Evolutionary conservation across 192 early-diverging fungal genomes (phyloP), one percentile per base, ranked within the genome.

Genomic region (Backusella morwellensis): DNA sequence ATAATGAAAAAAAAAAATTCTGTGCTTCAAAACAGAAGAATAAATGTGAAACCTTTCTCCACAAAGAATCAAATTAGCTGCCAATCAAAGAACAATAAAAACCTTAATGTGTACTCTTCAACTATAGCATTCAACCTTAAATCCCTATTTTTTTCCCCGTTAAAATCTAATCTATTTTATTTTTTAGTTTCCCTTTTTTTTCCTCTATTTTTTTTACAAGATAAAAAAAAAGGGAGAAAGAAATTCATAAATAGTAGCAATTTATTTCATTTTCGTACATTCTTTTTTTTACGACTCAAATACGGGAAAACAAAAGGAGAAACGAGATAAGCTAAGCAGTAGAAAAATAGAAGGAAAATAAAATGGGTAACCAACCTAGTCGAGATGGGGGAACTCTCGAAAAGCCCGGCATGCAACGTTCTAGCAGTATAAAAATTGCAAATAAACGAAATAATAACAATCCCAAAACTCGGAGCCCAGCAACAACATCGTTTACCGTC

Each of bases 361-460:
- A 26, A 47, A 75, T 75, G 66, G 74, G 74, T n/a, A 75, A 66
- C 34, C 74, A 75, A 47, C 74, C 63, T n/a, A 75, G 66, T 35
- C 66, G 67, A 68, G 74, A 75, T 21, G 66, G 47, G 47, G 47
- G 66, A 4, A 34, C 23, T 63, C 12, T 26, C 21, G 56, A 63
- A 29, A 29, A 29, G 23, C 26, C 56, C 11, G 26, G 56, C 4
- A 26, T 56, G 19, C 54, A 29, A 15, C 9, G 8, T 9, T 23
- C 54, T 26, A 50, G 7, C 21, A 26, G n/a, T 26, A 59, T 23
- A 23, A 9, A 56, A 56, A 26, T 23, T 56, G 8, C n/a, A 59
- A 59, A 21, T 8, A 59, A 59, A 23, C 56, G 26, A 63, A 63
- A 56, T 56, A 56, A 56, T 21, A 54, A 29, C n/a, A 63, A 63